Conservation (phyloP, 2,329 filamentous ascomycete species). For the Penicillium sp. region DNA sequence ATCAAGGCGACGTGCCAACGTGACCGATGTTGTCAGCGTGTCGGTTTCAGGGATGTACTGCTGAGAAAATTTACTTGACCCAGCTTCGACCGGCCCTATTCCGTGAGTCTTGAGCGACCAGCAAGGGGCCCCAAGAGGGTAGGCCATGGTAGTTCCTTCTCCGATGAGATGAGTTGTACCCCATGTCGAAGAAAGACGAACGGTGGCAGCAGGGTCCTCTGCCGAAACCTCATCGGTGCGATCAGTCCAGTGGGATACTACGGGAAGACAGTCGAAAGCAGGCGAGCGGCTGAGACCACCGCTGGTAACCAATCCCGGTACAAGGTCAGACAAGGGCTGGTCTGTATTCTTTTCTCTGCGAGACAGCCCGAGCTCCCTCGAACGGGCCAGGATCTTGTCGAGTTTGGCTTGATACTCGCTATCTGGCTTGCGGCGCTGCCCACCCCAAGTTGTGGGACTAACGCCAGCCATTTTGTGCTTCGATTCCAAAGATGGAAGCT, state of each 20-base stretch:
- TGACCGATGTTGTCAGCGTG: constrained; percentile 12
- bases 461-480: constrained; percentile 8
- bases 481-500: constrained; percentile 4
- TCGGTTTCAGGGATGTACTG: constrained; percentile 11
- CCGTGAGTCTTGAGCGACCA: constrained; percentile 14
- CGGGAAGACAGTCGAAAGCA: constrained; percentile 13
- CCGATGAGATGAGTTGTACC: constrained; percentile 13
- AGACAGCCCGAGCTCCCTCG: constrained; percentile 9
- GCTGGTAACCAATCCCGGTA: constrained; percentile 10
- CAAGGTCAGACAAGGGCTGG: constrained; percentile 13
- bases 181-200: constrained; percentile 14
- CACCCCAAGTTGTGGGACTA: background rate
- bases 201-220: constrained; percentile 12
- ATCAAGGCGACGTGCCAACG: constrained; percentile 11
- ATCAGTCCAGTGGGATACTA: constrained; percentile 15
- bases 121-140: constrained; percentile 10
- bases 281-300: constrained; percentile 18
- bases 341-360: background rate
- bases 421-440: background rate
- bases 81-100: constrained; percentile 5
- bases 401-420: constrained; percentile 8
- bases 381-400: constrained; percentile 12
- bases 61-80: constrained; percentile 8
- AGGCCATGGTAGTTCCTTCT: constrained; percentile 4
- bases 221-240: constrained; percentile 12